Evolutionary conservation across 2,329 filamentous ascomycete species (phyloP), one percentile per base, ranked within the genome.

Genomic region (Malbranchea cinnamomea): DNA sequence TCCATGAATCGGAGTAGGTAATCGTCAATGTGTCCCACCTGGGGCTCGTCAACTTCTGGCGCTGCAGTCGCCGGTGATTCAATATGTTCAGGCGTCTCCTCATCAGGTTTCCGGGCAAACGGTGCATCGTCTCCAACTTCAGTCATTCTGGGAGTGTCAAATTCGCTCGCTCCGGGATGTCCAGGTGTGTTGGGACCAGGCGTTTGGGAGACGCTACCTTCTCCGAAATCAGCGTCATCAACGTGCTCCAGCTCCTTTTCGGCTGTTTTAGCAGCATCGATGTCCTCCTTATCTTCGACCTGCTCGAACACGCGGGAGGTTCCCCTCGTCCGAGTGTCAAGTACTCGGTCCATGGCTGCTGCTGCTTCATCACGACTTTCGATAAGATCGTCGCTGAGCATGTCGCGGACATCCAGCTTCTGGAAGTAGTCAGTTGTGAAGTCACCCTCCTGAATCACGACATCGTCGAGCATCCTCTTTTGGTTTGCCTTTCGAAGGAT

Each of bases 381-480:
- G n/a, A 68, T 64, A 14, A 71, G 41, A 20, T 57, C 54, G 18
- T 69, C 67, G 31, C 67, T 69, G 15, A 82, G 62, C 29, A 80
- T 74, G 36, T 82, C 79, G 21, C 71, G 66, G 29, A 78, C 74
- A 2, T 68, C 61, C 24, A 80, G 63, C 44, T 78, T 83, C 45
- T 84, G 84, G 56, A 93, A 87, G 52, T 93, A 85, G 46, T 98
- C 89, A 0, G 89, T 98, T 0, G 87, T 98, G 52, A 98, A 98
- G 41, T 87, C 84, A 38, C 89, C 89, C 51, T 95, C 89, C 49
- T 98, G 91, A 42, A 98, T 98, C 33, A 98, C 85, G 5, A 98
- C 83, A 40, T 98, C 89, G 46, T 98, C 89, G 0, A 98, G 68
- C 71, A 98, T 84, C 44, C 91, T 81, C 60, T 98, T 98, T 55